These are phyloP conservation scores for Neurospora sp. DNA, from an alignment of 2,329 filamentous ascomycete species.

Conservation along the genomic window DNA sequence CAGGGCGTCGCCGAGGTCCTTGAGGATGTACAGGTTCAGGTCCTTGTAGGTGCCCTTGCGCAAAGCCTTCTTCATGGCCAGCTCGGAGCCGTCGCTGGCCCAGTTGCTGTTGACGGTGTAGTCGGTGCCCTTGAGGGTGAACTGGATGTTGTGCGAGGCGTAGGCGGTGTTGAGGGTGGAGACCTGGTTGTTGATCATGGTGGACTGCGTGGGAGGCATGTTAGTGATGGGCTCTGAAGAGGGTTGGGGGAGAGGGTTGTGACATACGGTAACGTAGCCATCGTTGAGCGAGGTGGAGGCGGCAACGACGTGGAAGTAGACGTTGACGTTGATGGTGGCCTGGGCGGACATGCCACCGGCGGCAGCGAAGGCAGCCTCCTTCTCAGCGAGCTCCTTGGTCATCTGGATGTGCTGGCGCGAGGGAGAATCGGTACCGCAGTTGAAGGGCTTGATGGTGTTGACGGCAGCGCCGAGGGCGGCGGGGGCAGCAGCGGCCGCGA, in stretches of 20 bases:
- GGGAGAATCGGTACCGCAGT: constrained; percentile 20
- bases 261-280: constrained; percentile 27
- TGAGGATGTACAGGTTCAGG: constrained; percentile 38
- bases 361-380: constrained; percentile 15
- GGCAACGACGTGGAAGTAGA: constrained; percentile 26
- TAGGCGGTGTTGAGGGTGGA: constrained; percentile 35
- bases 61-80: constrained; percentile 34
- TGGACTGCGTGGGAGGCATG: constrained; percentile 18
- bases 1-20: constrained; percentile 26
- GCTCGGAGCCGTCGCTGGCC: constrained; percentile 31
- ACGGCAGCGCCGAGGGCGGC: constrained; percentile 10
- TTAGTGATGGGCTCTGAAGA: too few species aligned
- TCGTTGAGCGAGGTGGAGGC: constrained; percentile 19
- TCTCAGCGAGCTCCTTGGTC: constrained; percentile 13
- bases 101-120: constrained; percentile 35
- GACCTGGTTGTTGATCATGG: constrained; percentile 30
- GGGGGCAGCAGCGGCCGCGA: constrained; percentile 11
- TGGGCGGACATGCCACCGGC: constrained; percentile 13
- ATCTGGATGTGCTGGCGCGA: constrained; percentile 16
- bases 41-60: constrained; percentile 31
- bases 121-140: constrained; percentile 30
- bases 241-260: too few species aligned
- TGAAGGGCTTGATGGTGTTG: constrained; percentile 6
- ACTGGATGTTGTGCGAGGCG: constrained; percentile 31
- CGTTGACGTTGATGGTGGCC: constrained; percentile 21